phyloP scores from a whole-genome alignment of 108 stramenopile genomes.

The Nitzschia sp. region DNA sequence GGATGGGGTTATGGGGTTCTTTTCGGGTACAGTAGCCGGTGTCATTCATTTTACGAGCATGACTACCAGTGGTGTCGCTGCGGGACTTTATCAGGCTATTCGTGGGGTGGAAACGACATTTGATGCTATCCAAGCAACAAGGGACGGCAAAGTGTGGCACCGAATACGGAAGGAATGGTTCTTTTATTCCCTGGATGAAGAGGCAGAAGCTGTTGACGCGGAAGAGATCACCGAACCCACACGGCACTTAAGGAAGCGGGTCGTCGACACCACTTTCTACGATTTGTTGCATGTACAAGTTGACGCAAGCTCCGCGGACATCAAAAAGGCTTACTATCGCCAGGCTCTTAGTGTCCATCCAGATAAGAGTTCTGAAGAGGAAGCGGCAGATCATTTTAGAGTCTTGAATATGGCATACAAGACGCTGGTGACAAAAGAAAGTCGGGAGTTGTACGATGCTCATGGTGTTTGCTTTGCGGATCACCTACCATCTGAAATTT shows the following conservation, averaged over 20 bases:
- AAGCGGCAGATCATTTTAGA: slow-evolving; percentile 30
- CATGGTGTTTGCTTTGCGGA: slow-evolving; percentile 36
- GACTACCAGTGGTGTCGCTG: slow-evolving; percentile 16
- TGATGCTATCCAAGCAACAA: slow-evolving; percentile 19
- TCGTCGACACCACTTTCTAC: slow-evolving; percentile 31
- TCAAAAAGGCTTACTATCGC: slow-evolving; percentile 44
- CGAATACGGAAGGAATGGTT: slow-evolving; percentile 17
- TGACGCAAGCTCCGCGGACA: slow-evolving; percentile 40
- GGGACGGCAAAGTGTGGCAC: slow-evolving; percentile 24
- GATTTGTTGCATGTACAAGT: slow-evolving; percentile 38
- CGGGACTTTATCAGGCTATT: slow-evolving; percentile 27
- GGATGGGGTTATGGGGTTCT: slow-evolving; percentile 19
- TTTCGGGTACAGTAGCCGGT: slow-evolving; percentile 14
- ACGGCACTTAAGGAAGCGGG: slow-evolving; percentile 15
- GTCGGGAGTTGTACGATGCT: slow-evolving; percentile 41
- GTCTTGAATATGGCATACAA: slow-evolving; percentile 38
- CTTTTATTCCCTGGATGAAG: slow-evolving; percentile 21
- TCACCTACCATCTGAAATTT: slow-evolving; percentile 3
- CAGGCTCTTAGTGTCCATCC: slow-evolving; percentile 43
- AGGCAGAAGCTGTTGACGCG: not conserved
- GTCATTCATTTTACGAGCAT: slow-evolving; percentile 12
- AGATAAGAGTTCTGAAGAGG: slow-evolving; percentile 37
- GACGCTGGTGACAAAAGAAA: slow-evolving; percentile 40
- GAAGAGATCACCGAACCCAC: not conserved
- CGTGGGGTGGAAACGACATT: slow-evolving; percentile 9